These are phyloP conservation scores for Pezicula rhizophila DNA, from an alignment of 2,329 filamentous ascomycete genomes.

Conservation along the genomic window DNA sequence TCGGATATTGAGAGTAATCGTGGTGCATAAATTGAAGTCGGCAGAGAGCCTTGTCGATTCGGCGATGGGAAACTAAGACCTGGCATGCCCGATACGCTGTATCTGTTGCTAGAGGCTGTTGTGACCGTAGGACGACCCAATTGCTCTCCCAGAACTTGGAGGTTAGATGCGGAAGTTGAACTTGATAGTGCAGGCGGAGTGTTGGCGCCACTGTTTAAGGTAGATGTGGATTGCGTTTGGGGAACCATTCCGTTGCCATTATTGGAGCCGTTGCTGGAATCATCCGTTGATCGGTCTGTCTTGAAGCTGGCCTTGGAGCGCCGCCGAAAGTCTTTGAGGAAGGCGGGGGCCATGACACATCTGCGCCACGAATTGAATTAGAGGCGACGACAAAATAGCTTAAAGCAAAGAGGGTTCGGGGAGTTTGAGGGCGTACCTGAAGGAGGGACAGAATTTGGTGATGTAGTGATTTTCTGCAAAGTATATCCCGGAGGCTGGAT, in stretches of 20 bases:
- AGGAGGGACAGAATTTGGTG: neutral
- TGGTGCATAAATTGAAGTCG: constrained; percentile 75
- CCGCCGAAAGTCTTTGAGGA: constrained; percentile 71
- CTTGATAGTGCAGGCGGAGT: constrained; percentile 35
- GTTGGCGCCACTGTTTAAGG: constrained; percentile 58
- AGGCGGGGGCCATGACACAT: constrained; percentile 50
- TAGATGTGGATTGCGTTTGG: constrained; percentile 58
- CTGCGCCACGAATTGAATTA: neutral
- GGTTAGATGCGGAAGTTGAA: constrained; percentile 54
- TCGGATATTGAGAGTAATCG: constrained; percentile 73
- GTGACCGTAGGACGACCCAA: constrained; percentile 35
- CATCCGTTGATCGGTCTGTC: constrained; percentile 41
- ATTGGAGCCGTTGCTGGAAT: constrained; percentile 50
- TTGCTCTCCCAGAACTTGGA: constrained; percentile 47
- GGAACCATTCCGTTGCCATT: constrained; percentile 53
- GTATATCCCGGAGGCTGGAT: constrained; percentile 1
- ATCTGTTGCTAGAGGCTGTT: constrained; percentile 41
- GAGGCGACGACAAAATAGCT: neutral
- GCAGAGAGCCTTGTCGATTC: constrained; percentile 49
- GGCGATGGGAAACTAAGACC: constrained; percentile 51
- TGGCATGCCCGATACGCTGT: constrained; percentile 59
- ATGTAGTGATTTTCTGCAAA: neutral
- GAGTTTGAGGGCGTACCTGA: neutral
- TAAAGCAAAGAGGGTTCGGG: neutral
- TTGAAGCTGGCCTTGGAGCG: constrained; percentile 71